These are phyloP conservation scores for Corymbia citriodora DNA, from an alignment of 441 rosid genomes.

Conservation along the genomic window DNA sequence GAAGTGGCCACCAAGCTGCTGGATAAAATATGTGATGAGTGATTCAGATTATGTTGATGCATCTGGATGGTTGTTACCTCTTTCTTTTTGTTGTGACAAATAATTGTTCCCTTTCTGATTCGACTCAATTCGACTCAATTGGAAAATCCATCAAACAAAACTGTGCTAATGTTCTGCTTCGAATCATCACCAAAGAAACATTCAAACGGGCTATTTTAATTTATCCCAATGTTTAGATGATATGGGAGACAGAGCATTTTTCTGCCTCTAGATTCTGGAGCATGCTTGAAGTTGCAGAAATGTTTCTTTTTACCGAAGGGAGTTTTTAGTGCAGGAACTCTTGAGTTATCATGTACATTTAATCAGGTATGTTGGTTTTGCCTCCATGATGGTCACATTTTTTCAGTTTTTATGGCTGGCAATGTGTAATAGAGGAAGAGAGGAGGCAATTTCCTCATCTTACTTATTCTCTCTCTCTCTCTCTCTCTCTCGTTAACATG, in stretches of 20 bases:
- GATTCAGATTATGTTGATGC: conserved; percentile 4
- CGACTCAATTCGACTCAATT: not conserved
- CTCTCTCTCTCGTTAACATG: not conserved
- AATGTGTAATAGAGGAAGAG: not conserved
- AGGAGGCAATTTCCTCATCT: not conserved
- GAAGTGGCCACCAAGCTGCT: conserved; percentile 60
- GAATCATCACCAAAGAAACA: not conserved
- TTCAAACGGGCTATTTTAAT: not conserved
- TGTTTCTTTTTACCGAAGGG: not conserved
- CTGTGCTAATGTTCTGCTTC: not conserved
- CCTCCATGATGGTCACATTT: not conserved
- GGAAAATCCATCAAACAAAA: not conserved
- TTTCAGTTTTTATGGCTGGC: not conserved
- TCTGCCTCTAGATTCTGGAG: not conserved
- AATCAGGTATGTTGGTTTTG: not conserved
- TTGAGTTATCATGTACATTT: not conserved
- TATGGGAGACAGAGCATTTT: not conserved
- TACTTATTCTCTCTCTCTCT: not conserved
- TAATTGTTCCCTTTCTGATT: not conserved
- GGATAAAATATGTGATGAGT: conserved; percentile 44
- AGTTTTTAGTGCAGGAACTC: not conserved
- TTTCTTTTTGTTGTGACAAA: not conserved
- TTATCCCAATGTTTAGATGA: not conserved
- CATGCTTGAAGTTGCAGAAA: not conserved
- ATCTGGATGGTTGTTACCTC: not conserved